phyloP scores from a whole-genome alignment of 2,329 filamentous ascomycete genomes.

The Talaromyces sp. region DNA sequence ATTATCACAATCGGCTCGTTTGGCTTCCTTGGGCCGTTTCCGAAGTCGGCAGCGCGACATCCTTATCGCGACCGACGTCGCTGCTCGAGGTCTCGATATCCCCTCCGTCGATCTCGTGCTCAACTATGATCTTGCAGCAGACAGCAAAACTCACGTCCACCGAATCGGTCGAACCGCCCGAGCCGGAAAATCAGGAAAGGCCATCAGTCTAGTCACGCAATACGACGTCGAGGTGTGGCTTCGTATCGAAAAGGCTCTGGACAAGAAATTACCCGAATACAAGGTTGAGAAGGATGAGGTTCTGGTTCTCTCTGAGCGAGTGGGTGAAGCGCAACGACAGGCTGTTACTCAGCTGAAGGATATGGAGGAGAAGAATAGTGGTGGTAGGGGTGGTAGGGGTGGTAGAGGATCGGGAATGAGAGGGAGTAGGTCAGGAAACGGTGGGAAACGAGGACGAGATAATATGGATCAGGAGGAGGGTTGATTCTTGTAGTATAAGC shows the following conservation, averaged over 20 bases:
- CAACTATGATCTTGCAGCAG: slow-evolving; percentile 79
- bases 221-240: slow-evolving; percentile 80
- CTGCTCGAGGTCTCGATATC: slow-evolving; percentile 87
- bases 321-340: slow-evolving; percentile 78
- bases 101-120: slow-evolving; percentile 84
- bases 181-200: slow-evolving; percentile 79
- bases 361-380: slow-evolving; percentile 63
- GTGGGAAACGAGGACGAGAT: slow-evolving; percentile 53
- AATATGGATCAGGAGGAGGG: slow-evolving; percentile 76
- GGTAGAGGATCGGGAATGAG: slow-evolving; percentile 53
- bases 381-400: slow-evolving; percentile 36
- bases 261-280: slow-evolving; percentile 69
- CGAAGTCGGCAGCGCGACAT: slow-evolving; percentile 59
- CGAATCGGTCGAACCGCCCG: slow-evolving; percentile 83
- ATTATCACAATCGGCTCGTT: slow-evolving; percentile 78
- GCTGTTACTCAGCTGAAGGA: slow-evolving; percentile 80
- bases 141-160: slow-evolving; percentile 89
- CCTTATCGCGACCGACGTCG: slow-evolving; percentile 81
- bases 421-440: slow-evolving; percentile 33
- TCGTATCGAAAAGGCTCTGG: slow-evolving; percentile 77
- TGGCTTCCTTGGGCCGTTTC: slow-evolving; percentile 71
- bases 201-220: slow-evolving; percentile 78
- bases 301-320: slow-evolving; percentile 72
- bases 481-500: slow-evolving; percentile 32
- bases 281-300: slow-evolving; percentile 75